phyloP scores from a whole-genome alignment of 2,329 filamentous ascomycete genomes.

The Claviceps sp. region DNA sequence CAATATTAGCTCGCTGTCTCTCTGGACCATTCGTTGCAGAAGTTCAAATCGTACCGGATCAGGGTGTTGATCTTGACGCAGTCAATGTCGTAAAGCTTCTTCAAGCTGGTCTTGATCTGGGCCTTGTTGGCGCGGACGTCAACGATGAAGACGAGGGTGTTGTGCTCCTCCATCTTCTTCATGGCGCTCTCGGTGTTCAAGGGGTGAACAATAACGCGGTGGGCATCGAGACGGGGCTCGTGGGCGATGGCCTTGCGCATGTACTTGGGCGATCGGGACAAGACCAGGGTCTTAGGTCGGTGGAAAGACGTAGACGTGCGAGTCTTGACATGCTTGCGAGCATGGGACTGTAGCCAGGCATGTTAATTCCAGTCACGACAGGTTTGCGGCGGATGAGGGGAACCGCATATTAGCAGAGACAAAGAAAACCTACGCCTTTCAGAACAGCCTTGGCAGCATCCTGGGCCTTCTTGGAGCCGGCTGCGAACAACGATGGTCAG shows the following conservation, averaged over 20 bases:
- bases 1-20: background rate
- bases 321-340: conserved; percentile 84
- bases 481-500: conserved; percentile 50
- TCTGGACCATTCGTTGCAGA: background rate
- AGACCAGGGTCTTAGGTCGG: conserved; percentile 88
- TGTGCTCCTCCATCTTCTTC: conserved; percentile 99
- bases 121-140: conserved; percentile 98
- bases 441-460: conserved; percentile 92
- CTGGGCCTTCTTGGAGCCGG: conserved; percentile 72
- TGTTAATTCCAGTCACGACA: background rate
- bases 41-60: conserved; percentile 55
- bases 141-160: conserved; percentile 97
- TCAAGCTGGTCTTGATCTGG: conserved; percentile 95
- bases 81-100: conserved; percentile 99
- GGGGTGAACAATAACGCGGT: conserved; percentile 95
- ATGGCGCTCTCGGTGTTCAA: conserved; percentile 99
- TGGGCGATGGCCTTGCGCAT: conserved; percentile 89
- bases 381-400: background rate
- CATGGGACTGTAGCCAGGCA: conserved; percentile 28
- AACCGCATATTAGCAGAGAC: background rate
- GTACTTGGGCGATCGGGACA: conserved; percentile 88
- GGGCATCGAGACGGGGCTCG: conserved; percentile 83
- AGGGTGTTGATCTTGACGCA: conserved; percentile 99
- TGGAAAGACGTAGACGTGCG: conserved; percentile 91
- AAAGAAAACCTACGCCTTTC: conserved; percentile 64